Conservation (phyloP, 176 grass and related monocot genomes). For the Oropetium thomaeum region DNA sequence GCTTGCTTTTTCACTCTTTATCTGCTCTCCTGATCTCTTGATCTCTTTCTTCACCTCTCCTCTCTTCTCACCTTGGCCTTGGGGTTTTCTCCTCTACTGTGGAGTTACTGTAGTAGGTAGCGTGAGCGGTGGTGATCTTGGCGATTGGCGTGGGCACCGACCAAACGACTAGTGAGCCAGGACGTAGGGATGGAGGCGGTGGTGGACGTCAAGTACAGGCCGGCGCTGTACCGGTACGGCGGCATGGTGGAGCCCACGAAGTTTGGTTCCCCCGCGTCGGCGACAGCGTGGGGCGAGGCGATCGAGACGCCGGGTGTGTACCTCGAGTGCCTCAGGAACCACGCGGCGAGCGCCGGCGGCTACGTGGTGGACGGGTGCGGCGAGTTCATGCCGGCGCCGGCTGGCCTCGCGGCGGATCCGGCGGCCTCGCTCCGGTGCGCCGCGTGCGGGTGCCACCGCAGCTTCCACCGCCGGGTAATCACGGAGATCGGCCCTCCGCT, state of each 20-base stretch:
- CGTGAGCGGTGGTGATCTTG: background rate
- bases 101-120: background rate
- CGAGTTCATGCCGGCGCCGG: conserved; percentile 72
- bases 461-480: conserved; percentile 67
- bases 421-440: conserved; percentile 60
- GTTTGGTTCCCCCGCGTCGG: background rate
- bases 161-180: too few relatives aligned
- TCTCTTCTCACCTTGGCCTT: too few relatives aligned
- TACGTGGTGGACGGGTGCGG: conserved; percentile 81
- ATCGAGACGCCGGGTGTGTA: conserved; percentile 42
- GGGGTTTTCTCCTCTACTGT: too few relatives aligned
- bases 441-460: conserved; percentile 91
- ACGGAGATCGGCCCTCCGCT: too few relatives aligned
- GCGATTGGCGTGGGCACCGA: too few relatives aligned
- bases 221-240: background rate
- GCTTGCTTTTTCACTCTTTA: too few relatives aligned
- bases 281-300: too few relatives aligned
- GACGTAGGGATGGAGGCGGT: background rate
- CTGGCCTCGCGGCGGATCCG: too few relatives aligned
- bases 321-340: conserved; percentile 88
- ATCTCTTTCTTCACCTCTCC: too few relatives aligned
- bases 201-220: background rate
- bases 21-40: too few relatives aligned
- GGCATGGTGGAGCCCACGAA: background rate
- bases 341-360: conserved; percentile 65